Base-by-base conservation (phyloP, 2,329 filamentous ascomycete genomes). In the Curvularia sp. region DNA sequence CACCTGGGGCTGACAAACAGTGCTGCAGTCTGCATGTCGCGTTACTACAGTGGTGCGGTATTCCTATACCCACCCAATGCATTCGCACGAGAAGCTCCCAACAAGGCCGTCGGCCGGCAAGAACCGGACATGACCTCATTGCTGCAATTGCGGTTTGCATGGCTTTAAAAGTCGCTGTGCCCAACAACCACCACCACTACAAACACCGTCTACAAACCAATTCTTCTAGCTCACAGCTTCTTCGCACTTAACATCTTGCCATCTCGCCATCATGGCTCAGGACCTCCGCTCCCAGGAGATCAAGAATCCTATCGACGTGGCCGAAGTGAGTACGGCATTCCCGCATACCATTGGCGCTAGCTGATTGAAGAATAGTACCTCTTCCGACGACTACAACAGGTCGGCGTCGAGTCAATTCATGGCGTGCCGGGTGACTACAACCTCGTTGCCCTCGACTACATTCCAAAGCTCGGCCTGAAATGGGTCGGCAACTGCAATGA, bases 401-500 rank as follows among this genome's bases (percentile, higher is more conserved):
- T 82, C 21, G 80, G 80, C 34, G 74, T 81, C 23, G 69, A 74
- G 23, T 78, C 78, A 3, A 59, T 81, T 36, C 81, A 82, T 54
- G 83, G 83, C 18, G 79, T 85, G 8, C 74, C 75, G 15, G 71
- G 76, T 51, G 78, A 80, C 67, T 79, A 79, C 70, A 79, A 80
- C 51, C 74, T 79, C 53, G 79, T 79, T 9, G 82, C 84, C 25
- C 77, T 87, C 53, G 86, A 87, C 72, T 86, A 86, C 66, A 72
- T 87, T 18, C 77, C 82, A 23, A 83, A 83, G 55, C 78, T 75
- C 48, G 84, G 80, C 13, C 74, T 87, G 21, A 73, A 80, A 45
- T 87, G 85, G 85, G 83, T 86, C 3, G 86, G 86, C 61, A 87
- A 86, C 68, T 83, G 80, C 72, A 87, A 87, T 72, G 85, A 87